Base-by-base conservation (phyloP, 352 stramenopile genomes). In the Pythium volutum region DNA sequence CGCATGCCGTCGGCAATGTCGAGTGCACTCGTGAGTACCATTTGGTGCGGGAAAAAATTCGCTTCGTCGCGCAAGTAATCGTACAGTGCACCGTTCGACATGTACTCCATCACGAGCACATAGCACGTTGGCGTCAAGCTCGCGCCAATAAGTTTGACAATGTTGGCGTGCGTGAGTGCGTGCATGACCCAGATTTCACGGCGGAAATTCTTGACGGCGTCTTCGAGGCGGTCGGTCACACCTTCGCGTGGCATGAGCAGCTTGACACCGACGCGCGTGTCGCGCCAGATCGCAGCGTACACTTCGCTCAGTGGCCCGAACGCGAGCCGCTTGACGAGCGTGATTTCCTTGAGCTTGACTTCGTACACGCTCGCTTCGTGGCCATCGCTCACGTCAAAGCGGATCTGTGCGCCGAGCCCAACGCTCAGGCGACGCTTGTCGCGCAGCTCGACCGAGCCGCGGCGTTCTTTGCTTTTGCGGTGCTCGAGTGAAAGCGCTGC, bases 31-130 rank as follows among this genome's bases (percentile, higher is more conserved):
- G 71, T 89, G 34, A 84, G 62, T 6, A 91, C 60, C 60, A 92
- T 76, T 48, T 79, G 75, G 3, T 75, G 59, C 0, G 83, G 83
- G 49, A 91, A 79, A 31, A 92, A 89, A 51, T 91, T 92, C 34
- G 76, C 79, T 29, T 77, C 65, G 55, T 92, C 83, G 33, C 83
- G 77, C 22, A 92, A 39, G 49, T 91, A 92, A 16, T 92, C 83
- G 68, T 92, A 92, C 12, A 92, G 59, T n/a, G 81, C 89, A 33
- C 83, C 83, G 55, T 92, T 92, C 23, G 83, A 66, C 83, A 92
- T 92, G 66, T 92, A 92, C 64, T 92, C 83, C 83, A 92, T 92
- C 25, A 92, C 77, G 26, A 92, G 75, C 23, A 92, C 83, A 59
- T 92, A 92, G 62, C 83, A 92, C 34, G 65, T 85, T 15, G 78